Conservation (phyloP, 768 basidiomycete genomes). For the Auricularia sp. region DNA sequence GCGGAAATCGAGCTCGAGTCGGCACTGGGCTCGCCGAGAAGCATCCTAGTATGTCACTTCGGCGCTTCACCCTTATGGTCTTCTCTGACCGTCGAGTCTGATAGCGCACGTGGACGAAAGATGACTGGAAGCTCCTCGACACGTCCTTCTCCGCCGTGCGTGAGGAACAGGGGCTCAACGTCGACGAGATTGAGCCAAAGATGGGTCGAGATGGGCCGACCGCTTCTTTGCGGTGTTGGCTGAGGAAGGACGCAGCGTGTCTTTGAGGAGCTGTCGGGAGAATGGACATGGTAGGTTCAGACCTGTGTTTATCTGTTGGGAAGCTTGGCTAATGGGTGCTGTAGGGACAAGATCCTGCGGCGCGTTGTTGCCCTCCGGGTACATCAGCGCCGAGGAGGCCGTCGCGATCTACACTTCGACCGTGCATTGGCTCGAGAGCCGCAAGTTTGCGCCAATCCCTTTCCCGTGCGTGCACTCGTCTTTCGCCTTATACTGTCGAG, state of each 20-base stretch:
- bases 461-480: constrained; percentile 62
- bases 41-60: background rate
- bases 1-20: constrained; percentile 7
- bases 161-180: constrained; percentile 35
- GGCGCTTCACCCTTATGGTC: too few relatives aligned
- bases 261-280: constrained; percentile 32
- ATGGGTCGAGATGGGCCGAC: constrained; percentile 46
- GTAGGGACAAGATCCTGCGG: constrained; percentile 40
- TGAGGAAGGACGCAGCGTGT: constrained; percentile 36
- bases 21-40: background rate
- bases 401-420: constrained; percentile 98
- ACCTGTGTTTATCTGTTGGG: background rate
- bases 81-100: too few relatives aligned
- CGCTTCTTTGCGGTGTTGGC: constrained; percentile 35
- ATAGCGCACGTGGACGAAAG: constrained; percentile 48
- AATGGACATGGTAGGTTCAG: constrained; percentile 47
- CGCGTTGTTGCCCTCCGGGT: constrained; percentile 57
- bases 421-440: constrained; percentile 96
- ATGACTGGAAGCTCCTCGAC: constrained; percentile 74
- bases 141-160: constrained; percentile 68
- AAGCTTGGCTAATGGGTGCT: background rate
- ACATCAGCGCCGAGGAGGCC: constrained; percentile 96
- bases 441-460: constrained; percentile 96
- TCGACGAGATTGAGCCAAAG: constrained; percentile 41
- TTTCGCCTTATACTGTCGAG: background rate